These are phyloP conservation scores for Arachnomyces sp. DNA, from an alignment of 2,329 filamentous ascomycete species.

Conservation along the genomic window DNA sequence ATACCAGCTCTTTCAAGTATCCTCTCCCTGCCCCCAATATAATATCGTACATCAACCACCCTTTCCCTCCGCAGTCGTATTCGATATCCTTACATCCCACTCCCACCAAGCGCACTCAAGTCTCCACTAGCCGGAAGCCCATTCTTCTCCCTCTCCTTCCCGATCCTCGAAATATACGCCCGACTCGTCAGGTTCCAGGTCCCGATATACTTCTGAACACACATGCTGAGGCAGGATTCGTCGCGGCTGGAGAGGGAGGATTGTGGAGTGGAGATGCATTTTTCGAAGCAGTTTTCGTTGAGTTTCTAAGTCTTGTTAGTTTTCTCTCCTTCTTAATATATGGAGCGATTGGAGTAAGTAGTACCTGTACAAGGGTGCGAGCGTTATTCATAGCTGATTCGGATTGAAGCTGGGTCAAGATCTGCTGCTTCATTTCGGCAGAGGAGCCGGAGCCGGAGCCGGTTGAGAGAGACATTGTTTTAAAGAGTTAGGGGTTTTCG, in stretches of 20 bases:
- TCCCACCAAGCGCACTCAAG: slow-evolving; percentile 4
- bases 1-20: too few relatives aligned
- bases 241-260: slow-evolving; percentile 60
- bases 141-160: slow-evolving; percentile 43
- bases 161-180: slow-evolving; percentile 53
- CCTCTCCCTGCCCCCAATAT: background rate
- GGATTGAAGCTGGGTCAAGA: slow-evolving; percentile 58
- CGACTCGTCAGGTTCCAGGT: slow-evolving; percentile 69
- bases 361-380: slow-evolving; percentile 62
- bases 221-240: slow-evolving; percentile 62
- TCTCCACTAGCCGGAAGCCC: slow-evolving; percentile 20
- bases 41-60: too few relatives aligned
- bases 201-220: slow-evolving; percentile 79
- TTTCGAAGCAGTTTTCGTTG: slow-evolving; percentile 73
- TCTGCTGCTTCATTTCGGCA: slow-evolving; percentile 41
- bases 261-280: slow-evolving; percentile 62
- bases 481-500: slow-evolving; percentile 6
- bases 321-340: too few relatives aligned
- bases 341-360: slow-evolving; percentile 6
- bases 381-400: slow-evolving; percentile 63
- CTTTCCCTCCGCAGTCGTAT: too few relatives aligned
- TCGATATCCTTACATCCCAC: too few relatives aligned
- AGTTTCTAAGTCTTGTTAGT: slow-evolving; percentile 53
- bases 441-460: slow-evolving; percentile 24
- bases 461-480: slow-evolving; percentile 34